Evolutionary conservation across 441 rosid species (phyloP).

Genomic region (Mallotus repandus): DNA sequence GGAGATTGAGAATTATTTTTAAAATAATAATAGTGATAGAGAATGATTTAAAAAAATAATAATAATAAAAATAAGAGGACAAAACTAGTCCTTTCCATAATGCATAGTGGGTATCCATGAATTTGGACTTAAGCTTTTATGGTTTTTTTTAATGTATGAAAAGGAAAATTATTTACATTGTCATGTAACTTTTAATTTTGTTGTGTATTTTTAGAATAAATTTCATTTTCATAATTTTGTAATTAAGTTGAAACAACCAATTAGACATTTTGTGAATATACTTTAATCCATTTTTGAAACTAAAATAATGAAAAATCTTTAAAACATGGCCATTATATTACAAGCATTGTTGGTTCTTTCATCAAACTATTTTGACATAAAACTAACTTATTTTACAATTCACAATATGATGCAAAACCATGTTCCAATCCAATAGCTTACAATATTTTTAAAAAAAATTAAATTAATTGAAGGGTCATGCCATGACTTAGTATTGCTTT

Average conservation of each 20-base stretch:
- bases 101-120: constrained; percentile 34
- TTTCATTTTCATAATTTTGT: too few relatives aligned
- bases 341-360: not conserved
- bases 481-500: not conserved
- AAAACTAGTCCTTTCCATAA: constrained; percentile 24
- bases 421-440: constrained; percentile 26
- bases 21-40: not conserved
- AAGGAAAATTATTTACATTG: too few relatives aligned
- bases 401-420: not conserved
- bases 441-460: not conserved
- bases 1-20: too few relatives aligned
- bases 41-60: not conserved
- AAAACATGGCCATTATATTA: too few relatives aligned
- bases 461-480: constrained; percentile 12
- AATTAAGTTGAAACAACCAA: too few relatives aligned
- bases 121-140: constrained; percentile 13
- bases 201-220: too few relatives aligned
- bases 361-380: constrained; percentile 16
- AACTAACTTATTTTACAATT: constrained; percentile 8
- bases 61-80: not conserved
- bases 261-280: too few relatives aligned
- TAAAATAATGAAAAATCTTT: not conserved
- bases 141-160: too few relatives aligned
- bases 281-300: too few relatives aligned
- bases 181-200: too few relatives aligned